A percentile compares a stretch with the other conserved stretches of the same genome.
These are phyloP conservation scores for Candida orba DNA, from an alignment of 805 yeast species.

Conservation along the genomic window DNA sequence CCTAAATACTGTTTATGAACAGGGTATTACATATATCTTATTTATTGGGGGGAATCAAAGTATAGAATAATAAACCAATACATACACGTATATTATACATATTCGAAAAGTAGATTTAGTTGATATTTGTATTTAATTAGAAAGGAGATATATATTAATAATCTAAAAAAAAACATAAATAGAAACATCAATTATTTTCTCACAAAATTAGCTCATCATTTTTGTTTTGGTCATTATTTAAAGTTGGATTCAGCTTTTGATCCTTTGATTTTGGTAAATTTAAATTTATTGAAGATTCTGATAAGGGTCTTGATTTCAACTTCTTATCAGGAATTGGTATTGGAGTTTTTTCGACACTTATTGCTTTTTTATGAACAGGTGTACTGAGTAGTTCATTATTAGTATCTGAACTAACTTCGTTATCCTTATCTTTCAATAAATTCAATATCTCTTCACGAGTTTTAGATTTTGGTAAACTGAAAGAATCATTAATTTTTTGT, in stretches of 20 bases:
- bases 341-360: background rate
- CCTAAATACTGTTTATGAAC: no score
- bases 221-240: background rate
- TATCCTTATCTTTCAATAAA: background rate
- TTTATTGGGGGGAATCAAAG: background rate
- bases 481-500: slow-evolving; percentile 11
- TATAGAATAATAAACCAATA: background rate
- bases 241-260: background rate
- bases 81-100: no score
- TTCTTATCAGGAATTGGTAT: slow-evolving; percentile 10
- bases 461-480: slow-evolving; percentile 8
- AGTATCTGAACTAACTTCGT: background rate
- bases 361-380: no score
- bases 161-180: background rate
- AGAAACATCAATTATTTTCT: background rate
- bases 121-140: no score
- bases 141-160: background rate
- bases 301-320: slow-evolving; percentile 2
- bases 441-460: slow-evolving; percentile 13
- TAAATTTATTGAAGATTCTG: slow-evolving; percentile 2
- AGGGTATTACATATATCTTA: no score
- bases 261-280: slow-evolving; percentile 2
- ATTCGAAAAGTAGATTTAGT: no score
- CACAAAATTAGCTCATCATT: background rate
- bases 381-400: background rate